Evolutionary conservation across 805 yeast genomes (phyloP), one percentile per base, ranked within the genome.

Genomic region (Grigorovia yakushimaensis): DNA sequence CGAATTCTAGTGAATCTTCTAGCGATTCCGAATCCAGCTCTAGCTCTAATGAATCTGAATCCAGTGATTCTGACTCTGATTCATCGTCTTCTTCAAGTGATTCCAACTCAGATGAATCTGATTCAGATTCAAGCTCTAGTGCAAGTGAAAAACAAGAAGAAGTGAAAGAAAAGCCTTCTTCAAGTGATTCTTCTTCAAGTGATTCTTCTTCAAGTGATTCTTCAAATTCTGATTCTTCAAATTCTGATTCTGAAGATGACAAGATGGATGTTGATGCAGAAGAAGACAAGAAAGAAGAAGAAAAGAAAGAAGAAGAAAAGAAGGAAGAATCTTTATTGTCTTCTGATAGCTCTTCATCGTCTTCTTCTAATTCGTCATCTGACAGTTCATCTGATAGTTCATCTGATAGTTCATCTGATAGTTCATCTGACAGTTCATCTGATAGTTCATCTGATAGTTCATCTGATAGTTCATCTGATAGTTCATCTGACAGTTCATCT

Each of bases 11-110:
- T 20, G 44, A 49, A 13, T 39, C 44, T 23, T 51, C 54, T 4
- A 40, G 47, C 39, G 45, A 39, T 21, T 50, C 53, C 5, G 41
- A 45, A 19, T 49, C 53, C 43, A 81, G 79, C 51, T 73, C 74
- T 11, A 71, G 64, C 47, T 71, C 82, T 2, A n/a, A n/a, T n/a
- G n/a, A n/a, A n/a, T n/a, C n/a, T n/a, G n/a, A n/a, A n/a, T n/a
- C n/a, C n/a, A n/a, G n/a, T n/a, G n/a, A n/a, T n/a, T n/a, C 37
- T 49, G 46, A 39, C 24, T 49, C 56, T 33, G 54, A 49, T 13
- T 51, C 56, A 41, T 8, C 11, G 15, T n/a, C 40, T 20, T 51
- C 58, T 42, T 51, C 44, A 36, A 47, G 51, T 30, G 41, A 45
- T 24, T 44, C 45, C 1, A 42, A 43, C 19, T 49, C 56, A 15